Base-by-base conservation (phyloP, 2,329 filamentous ascomycete genomes). In the Exophiala xenobiotica region DNA sequence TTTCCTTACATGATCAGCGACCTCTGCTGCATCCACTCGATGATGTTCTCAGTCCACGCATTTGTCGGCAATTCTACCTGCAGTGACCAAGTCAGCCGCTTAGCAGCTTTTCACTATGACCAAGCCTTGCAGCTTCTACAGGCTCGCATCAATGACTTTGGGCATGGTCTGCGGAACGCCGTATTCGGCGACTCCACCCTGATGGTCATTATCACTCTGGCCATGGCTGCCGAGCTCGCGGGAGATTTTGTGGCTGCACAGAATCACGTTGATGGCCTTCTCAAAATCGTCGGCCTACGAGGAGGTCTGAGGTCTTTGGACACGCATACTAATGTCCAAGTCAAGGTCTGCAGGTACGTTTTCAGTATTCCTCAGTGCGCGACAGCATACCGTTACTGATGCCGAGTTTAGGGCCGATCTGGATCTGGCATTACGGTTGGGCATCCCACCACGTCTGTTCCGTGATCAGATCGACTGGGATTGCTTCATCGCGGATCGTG, bases 341-440 rank as follows among this genome's bases (percentile, higher is more conserved):
- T 49, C 37, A 49, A 49, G n/a, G 38, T 49, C 14, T 49, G 46
- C 46, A 42, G 46, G 46, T 49, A 43, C 4, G 37, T 22, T 26
- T 2, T 31, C 11, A 11, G n/a, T 9, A 27, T 22, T 22, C 16
- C 2, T 31, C 11, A 11, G n/a, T 9, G 16, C 12, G 20, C 12
- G 7, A 6, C 6, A 24, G 7, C 16, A 41, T 18, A 20, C 35
- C 18, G 12, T 40, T 48, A 18, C 20, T 48, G 14, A 20, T 14
- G 20, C 8, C 19, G 19, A 35, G 12, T 3, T 7, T 31, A 49
- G 35, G 27, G 46, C 46, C 23, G 38, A 49, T 42, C 38, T 49
- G 7, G 20, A 33, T 9, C 33, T 47, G 8, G 45, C 45, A 22
- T 16, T 49, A 16, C 37, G 27, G 4, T 18, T 22, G 23, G 46